phyloP scores from a whole-genome alignment of 192 early-diverging fungal genomes.

The Tieghemiomyces parasiticus region DNA sequence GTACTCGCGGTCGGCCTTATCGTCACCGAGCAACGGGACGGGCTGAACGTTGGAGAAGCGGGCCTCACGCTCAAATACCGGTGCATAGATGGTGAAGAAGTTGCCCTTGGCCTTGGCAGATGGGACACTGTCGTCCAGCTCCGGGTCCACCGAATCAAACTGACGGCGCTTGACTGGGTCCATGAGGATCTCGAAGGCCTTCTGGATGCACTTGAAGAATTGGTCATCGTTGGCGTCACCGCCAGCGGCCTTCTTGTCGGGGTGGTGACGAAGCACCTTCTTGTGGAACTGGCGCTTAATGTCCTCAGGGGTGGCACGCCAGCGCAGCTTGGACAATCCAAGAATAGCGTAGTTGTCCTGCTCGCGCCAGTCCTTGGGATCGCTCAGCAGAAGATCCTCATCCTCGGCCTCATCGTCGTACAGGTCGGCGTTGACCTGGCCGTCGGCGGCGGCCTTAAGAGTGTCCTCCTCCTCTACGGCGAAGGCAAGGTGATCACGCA shows the following conservation, averaged over 20 bases:
- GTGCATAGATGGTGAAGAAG: constrained; percentile 63
- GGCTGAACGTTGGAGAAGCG: constrained; percentile 86
- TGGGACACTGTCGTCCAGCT: constrained; percentile 57
- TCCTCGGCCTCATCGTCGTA: constrained; percentile 77
- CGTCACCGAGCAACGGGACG: constrained; percentile 69
- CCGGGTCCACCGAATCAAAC: constrained; percentile 93
- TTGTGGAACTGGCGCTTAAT: constrained; percentile 75
- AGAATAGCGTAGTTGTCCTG: constrained; percentile 97
- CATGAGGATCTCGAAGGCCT: constrained; percentile 84
- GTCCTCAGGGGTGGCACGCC: constrained; percentile 80
- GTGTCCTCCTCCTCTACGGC: neutral
- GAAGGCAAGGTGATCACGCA: neutral
- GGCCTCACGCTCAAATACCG: constrained; percentile 76
- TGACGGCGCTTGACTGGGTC: constrained; percentile 80
- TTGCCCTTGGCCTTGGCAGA: constrained; percentile 59
- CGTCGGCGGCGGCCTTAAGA: neutral
- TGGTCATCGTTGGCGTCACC: constrained; percentile 70
- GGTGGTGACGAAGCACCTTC: constrained; percentile 96
- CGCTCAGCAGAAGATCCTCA: constrained; percentile 50
- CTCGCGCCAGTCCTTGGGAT: constrained; percentile 91
- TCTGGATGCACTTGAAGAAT: constrained; percentile 99
- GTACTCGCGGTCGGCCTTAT: constrained; percentile 35
- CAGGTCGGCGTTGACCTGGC: constrained; percentile 27
- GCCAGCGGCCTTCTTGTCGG: constrained; percentile 88
- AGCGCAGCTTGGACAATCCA: constrained; percentile 79